Percentiles rank a stretch among this genome's conserved stretches.
phyloP scores from a whole-genome alignment of 2,329 filamentous ascomycete genomes.

The Ciborinia camelliae region DNA sequence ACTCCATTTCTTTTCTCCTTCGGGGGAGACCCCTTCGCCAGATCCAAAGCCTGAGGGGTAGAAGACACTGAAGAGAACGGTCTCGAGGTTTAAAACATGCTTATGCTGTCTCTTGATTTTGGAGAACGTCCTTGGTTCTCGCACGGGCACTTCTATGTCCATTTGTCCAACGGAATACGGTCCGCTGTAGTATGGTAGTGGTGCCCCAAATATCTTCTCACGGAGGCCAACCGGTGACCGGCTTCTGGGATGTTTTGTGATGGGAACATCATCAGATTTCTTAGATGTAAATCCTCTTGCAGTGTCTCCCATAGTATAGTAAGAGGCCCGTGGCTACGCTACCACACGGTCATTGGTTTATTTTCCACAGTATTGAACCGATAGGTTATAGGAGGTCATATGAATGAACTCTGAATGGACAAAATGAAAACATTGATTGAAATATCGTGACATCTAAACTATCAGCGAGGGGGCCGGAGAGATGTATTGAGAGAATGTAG shows the following conservation, averaged over 20 bases:
- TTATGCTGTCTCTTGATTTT: conserved; percentile 47
- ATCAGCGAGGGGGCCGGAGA: too few relatives aligned
- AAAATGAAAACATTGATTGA: background rate
- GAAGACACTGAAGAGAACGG: conserved; percentile 62
- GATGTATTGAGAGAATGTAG: too few relatives aligned
- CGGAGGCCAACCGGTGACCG: conserved; percentile 47
- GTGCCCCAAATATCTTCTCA: conserved; percentile 45
- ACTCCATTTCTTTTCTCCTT: conserved; percentile 45
- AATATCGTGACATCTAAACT: background rate
- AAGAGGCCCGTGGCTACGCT: too few relatives aligned
- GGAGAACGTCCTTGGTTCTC: conserved; percentile 47
- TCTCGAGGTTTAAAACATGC: conserved; percentile 51
- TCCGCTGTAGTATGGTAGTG: conserved; percentile 49
- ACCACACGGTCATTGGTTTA: background rate
- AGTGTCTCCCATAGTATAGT: background rate
- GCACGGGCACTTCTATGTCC: conserved; percentile 52
- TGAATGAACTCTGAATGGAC: background rate
- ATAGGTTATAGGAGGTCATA: background rate
- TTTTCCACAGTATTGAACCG: background rate
- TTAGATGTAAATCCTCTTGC: background rate
- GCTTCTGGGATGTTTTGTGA: conserved; percentile 40
- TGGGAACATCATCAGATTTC: conserved; percentile 3
- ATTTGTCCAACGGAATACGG: conserved; percentile 52
- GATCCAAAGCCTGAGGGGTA: conserved; percentile 54
- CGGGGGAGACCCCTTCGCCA: conserved; percentile 39